phyloP scores from a whole-genome alignment of 768 basidiomycete species.

The Collybia mongolica region DNA sequence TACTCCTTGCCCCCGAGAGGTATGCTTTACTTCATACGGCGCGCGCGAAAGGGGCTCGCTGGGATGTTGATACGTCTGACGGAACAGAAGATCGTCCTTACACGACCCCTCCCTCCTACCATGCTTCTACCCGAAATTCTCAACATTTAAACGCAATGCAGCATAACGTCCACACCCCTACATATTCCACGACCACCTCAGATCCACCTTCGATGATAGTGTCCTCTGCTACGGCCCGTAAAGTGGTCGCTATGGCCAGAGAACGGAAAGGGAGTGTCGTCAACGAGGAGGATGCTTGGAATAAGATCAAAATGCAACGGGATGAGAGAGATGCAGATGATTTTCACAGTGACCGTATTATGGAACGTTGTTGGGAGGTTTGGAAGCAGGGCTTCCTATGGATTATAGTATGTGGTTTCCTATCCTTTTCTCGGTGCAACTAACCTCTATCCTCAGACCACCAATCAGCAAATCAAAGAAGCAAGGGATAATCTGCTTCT shows the following conservation, averaged over 20 bases:
- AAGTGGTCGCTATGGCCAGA: slow-evolving; percentile 26
- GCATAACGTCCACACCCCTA: slow-evolving; percentile 20
- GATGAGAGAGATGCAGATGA: slow-evolving; percentile 72
- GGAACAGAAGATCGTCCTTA: slow-evolving; percentile 31
- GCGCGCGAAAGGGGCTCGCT: slow-evolving; percentile 1
- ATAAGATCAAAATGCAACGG: slow-evolving; percentile 66
- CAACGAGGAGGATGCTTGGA: slow-evolving; percentile 77
- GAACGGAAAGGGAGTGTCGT: slow-evolving; percentile 49
- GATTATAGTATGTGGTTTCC: slow-evolving; percentile 58
- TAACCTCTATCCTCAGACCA: slow-evolving; percentile 51
- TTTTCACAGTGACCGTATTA: slow-evolving; percentile 59
- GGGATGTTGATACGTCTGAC: slow-evolving; percentile 24
- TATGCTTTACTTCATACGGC: slow-evolving; percentile 5
- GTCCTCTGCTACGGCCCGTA: slow-evolving; percentile 23
- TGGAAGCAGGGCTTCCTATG: slow-evolving; percentile 74
- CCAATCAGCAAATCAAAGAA: slow-evolving; percentile 61
- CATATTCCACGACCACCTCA: slow-evolving; percentile 13
- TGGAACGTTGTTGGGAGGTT: slow-evolving; percentile 72
- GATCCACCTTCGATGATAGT: slow-evolving; percentile 4
- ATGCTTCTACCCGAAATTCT: slow-evolving; percentile 34
- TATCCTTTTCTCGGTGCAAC: not conserved
- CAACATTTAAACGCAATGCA: slow-evolving; percentile 11
- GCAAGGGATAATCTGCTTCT: slow-evolving; percentile 69
- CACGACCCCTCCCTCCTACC: slow-evolving; percentile 50
- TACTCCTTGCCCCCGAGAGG: slow-evolving; percentile 7